Evolutionary conservation across 108 stramenopile genomes (phyloP).

Genomic region (Mayamaea pseudoterrestris): DNA sequence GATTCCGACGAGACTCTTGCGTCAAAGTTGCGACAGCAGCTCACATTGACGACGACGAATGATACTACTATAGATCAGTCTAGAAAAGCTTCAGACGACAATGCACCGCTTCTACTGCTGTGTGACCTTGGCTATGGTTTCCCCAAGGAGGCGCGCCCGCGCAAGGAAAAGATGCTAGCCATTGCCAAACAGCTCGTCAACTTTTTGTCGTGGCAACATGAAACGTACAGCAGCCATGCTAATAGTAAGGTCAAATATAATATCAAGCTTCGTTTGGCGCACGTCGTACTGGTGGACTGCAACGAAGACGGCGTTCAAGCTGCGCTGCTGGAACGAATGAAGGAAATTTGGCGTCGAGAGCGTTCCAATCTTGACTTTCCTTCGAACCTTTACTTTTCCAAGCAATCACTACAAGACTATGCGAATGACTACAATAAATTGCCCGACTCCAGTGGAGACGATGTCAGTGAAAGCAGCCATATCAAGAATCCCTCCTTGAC

Average conservation of each 20-base stretch:
- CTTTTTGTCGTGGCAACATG: constrained; percentile 53
- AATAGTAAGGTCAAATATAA: too few relatives aligned
- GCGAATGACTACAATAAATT: neutral
- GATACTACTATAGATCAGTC: too few relatives aligned
- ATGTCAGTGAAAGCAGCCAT: too few relatives aligned
- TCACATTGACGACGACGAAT: too few relatives aligned
- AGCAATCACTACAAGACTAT: neutral
- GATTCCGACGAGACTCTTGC: too few relatives aligned
- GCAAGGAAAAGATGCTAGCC: constrained; percentile 56
- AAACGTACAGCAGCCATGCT: too few relatives aligned
- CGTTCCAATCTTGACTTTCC: neutral
- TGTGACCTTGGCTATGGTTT: constrained; percentile 78
- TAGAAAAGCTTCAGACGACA: neutral
- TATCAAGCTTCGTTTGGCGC: constrained; percentile 6
- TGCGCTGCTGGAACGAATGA: constrained; percentile 27
- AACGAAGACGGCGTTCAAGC: constrained; percentile 14
- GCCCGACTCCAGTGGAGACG: too few relatives aligned
- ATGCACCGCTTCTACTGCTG: constrained; percentile 11
- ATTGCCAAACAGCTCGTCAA: constrained; percentile 55
- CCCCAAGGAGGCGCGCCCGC: constrained; percentile 54
- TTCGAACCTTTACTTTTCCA: neutral
- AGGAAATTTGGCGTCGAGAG: constrained; percentile 4
- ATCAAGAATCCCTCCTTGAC: too few relatives aligned
- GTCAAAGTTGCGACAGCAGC: too few relatives aligned
- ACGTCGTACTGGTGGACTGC: constrained; percentile 27